Conservation (phyloP, 202 grass and related monocot species). For the Panicum hallii region DNA sequence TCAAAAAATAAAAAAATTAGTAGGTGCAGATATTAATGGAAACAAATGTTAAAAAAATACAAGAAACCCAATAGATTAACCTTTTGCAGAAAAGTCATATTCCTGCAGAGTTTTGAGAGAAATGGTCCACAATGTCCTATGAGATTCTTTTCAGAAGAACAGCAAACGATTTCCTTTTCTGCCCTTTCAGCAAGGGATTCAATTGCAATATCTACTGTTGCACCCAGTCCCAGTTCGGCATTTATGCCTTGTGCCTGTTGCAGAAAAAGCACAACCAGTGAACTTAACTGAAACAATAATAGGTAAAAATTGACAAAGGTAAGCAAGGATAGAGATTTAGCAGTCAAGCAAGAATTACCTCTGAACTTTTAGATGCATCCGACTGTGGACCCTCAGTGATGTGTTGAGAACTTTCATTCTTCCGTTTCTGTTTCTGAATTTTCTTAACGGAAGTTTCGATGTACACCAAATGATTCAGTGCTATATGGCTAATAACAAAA, state of each 20-base stretch:
- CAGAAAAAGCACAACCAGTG: constrained; percentile 35
- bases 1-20: constrained; percentile 30
- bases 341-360: constrained; percentile 55
- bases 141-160: constrained; percentile 69
- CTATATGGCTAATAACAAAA: constrained; percentile 86
- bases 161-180: constrained; percentile 88
- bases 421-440: constrained; percentile 86
- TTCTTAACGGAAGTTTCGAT: constrained; percentile 84
- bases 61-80: constrained; percentile 44
- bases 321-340: constrained; percentile 31
- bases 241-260: constrained; percentile 79
- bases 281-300: constrained; percentile 40
- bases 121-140: constrained; percentile 89
- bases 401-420: constrained; percentile 65
- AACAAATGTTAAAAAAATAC: constrained; percentile 27
- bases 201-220: constrained; percentile 69
- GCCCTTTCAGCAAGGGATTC: constrained; percentile 85
- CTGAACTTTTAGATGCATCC: constrained; percentile 48
- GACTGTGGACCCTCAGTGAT: constrained; percentile 42
- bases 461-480: constrained; percentile 91
- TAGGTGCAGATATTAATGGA: constrained; percentile 3
- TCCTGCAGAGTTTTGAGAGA: constrained; percentile 84
- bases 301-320: constrained; percentile 31
- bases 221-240: constrained; percentile 88
- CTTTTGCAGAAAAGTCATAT: constrained; percentile 83